phyloP scores from a whole-genome alignment of 495 filamentous ascomycete genomes.

The Podospora pseudocomata region DNA sequence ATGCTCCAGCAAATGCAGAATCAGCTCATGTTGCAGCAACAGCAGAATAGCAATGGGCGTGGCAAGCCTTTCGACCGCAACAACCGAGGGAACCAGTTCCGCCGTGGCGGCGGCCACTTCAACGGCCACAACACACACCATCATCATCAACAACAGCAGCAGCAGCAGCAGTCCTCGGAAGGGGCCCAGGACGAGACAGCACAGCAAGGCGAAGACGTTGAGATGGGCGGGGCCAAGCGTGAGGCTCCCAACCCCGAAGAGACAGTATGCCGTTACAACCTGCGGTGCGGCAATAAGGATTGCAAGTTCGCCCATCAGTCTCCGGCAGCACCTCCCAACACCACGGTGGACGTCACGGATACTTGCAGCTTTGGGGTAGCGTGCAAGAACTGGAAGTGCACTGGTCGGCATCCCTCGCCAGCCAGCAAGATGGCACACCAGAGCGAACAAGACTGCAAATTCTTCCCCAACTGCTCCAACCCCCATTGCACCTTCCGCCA shows the following conservation, averaged over 20 bases:
- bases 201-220: slow-evolving; percentile 45
- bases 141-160: slow-evolving; percentile 24
- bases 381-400: slow-evolving; percentile 94
- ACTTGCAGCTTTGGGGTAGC: slow-evolving; percentile 79
- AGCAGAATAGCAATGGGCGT: slow-evolving; percentile 32
- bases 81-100: slow-evolving; percentile 32
- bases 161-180: slow-evolving; percentile 29
- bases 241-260: slow-evolving; percentile 54
- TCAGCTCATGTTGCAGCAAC: slow-evolving; percentile 63
- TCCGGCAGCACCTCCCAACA: slow-evolving; percentile 78
- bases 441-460: slow-evolving; percentile 83
- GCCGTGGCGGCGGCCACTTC: slow-evolving; percentile 37
- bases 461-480: slow-evolving; percentile 92
- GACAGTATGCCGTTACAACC: slow-evolving; percentile 79
- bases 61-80: slow-evolving; percentile 76
- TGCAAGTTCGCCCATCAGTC: slow-evolving; percentile 95
- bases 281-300: slow-evolving; percentile 79
- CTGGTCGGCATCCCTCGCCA: slow-evolving; percentile 86
- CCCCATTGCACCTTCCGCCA: slow-evolving; percentile 83
- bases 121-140: slow-evolving; percentile 33
- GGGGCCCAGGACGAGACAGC: slow-evolving; percentile 26
- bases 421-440: slow-evolving; percentile 72
- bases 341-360: slow-evolving; percentile 71
- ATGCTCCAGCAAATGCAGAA: slow-evolving; percentile 68
- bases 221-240: slow-evolving; percentile 48